Conservation (phyloP, 257 asterid species). For the Salvia hispanica region DNA sequence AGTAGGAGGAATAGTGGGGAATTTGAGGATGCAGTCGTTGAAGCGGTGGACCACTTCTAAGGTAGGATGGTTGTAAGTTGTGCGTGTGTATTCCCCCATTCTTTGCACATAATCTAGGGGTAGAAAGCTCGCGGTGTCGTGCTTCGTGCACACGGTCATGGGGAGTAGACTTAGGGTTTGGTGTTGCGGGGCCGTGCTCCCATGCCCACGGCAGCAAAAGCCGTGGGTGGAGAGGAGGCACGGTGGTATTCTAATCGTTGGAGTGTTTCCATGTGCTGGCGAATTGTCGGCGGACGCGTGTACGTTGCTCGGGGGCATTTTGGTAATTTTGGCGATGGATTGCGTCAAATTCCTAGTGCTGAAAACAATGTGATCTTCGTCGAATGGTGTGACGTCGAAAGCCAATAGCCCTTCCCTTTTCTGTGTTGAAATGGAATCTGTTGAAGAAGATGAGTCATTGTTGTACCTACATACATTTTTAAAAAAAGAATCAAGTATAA, state of each 20-base stretch:
- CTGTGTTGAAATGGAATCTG: neutral
- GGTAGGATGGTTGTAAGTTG: neutral
- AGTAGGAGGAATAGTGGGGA: slow-evolving; percentile 22
- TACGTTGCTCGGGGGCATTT: neutral
- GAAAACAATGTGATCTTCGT: slow-evolving; percentile 23
- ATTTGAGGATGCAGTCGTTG: slow-evolving; percentile 35
- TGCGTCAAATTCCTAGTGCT: slow-evolving; percentile 16
- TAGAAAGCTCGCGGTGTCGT: slow-evolving; percentile 32
- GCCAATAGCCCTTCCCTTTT: neutral
- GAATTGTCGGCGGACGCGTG: too few relatives aligned
- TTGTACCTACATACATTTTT: slow-evolving; percentile 8
- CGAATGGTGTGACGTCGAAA: neutral
- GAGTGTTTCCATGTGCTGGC: neutral
- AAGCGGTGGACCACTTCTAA: slow-evolving; percentile 32
- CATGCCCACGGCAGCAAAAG: too few relatives aligned
- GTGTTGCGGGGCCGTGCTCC: neutral
- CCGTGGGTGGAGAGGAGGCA: slow-evolving; percentile 19
- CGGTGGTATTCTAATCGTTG: neutral
- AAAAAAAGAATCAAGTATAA: neutral
- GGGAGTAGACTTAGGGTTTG: neutral
- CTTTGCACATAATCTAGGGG: slow-evolving; percentile 25
- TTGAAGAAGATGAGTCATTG: neutral
- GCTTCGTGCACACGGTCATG: slow-evolving; percentile 36
- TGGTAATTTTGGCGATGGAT: neutral
- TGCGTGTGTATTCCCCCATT: slow-evolving; percentile 32